Conservation (phyloP, 345 rosid species). For the Ceriops zippeliana region DNA sequence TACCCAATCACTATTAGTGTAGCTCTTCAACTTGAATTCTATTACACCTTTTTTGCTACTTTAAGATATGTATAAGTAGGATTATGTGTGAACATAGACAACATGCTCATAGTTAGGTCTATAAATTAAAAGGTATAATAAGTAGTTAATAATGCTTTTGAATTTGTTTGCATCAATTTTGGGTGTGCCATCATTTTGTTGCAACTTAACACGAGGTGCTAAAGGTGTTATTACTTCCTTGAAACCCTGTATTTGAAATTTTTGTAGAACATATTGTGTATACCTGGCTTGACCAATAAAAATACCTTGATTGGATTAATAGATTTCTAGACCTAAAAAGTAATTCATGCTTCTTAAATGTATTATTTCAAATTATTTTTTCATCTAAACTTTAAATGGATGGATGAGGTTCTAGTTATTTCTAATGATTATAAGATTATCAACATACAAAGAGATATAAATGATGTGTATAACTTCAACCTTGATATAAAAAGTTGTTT, state of each 20-base stretch:
- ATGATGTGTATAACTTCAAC: too few species aligned
- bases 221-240: background rate
- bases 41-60: background rate
- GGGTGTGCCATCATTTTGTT: background rate
- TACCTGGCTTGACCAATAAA: too few species aligned
- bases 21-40: background rate
- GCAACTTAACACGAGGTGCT: background rate
- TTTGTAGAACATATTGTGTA: too few species aligned
- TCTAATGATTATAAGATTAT: too few species aligned
- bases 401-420: too few species aligned
- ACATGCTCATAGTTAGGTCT: too few species aligned
- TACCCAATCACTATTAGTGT: background rate
- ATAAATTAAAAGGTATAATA: background rate
- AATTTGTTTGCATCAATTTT: background rate
- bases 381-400: too few species aligned
- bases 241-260: background rate
- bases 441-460: too few species aligned
- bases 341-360: too few species aligned
- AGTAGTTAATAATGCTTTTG: background rate
- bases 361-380: too few species aligned
- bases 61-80: background rate
- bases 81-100: background rate
- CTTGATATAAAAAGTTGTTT: too few species aligned
- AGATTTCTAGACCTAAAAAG: too few species aligned
- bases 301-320: rapidly evolving